Base-by-base conservation (phyloP, 2,329 filamentous ascomycete genomes). In the Nigrograna mackinnonii region DNA sequence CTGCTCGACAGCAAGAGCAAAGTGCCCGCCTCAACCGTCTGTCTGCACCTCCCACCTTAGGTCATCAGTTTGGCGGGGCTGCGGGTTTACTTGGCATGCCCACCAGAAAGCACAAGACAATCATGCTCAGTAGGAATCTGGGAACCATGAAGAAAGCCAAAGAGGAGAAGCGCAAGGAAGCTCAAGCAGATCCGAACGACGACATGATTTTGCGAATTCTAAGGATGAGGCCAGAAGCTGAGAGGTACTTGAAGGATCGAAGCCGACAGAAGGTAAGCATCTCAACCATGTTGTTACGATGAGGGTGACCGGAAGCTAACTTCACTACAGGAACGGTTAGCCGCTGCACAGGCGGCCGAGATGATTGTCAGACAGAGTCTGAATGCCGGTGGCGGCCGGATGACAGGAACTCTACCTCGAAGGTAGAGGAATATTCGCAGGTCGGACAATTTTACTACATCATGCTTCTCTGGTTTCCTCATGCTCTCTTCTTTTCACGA, bases 201-300 rank as follows among this genome's bases (percentile, higher is more conserved):
- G 94, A 99, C 66, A 97, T 97, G 88, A 97, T 99, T 54, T 70
- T 99, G 58, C 81, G 94, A 16, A 99, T 99, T 52, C 71, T 99
- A 53, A 81, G 94, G 38, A 99, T 99, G 94, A 79, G 94, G 35
- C 90, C 91, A 2, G 94, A 97, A 72, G 94, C 94, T 3, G 80
- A 85, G 36, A 75, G 82, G 22, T 99, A 99, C 69, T 77, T 99
- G 47, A 89, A 89, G 60, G 92, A 97, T 68, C 79, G 94, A 31
- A 91, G 90, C 64, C 80, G 94, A 51, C 94, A 99, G 66, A 95
- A 95, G 76, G 63, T 65, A 52, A 9, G 54, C 49, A 14, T 17
- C 26, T 39, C 3, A 5, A 46, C 48, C 24, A 54, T 40, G 22
- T 13, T 12, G 9, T 2, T 0, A 28, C 24, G 24, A 28, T 28